Evolutionary conservation across 2,329 filamentous ascomycete genomes (phyloP).

Genomic region (Talaromyces rugulosus): DNA sequence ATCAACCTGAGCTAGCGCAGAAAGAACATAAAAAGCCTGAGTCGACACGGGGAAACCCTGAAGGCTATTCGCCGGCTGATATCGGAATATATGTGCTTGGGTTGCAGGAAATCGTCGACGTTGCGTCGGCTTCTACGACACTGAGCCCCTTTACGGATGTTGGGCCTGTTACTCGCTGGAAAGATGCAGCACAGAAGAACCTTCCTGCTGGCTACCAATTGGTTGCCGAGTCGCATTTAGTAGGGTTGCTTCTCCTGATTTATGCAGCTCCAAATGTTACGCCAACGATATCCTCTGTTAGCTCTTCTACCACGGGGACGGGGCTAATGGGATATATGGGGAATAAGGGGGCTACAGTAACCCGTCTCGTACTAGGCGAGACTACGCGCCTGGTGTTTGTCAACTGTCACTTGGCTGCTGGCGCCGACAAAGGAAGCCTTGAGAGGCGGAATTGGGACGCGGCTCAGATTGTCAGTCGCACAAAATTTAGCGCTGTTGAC

Average conservation of each 20-base stretch:
- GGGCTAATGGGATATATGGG: conserved; percentile 90
- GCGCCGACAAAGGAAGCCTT: conserved; percentile 69
- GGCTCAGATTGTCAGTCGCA: conserved; percentile 68
- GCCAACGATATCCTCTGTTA: conserved; percentile 73
- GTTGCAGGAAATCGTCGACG: conserved; percentile 86
- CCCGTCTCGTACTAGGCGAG: conserved; percentile 79
- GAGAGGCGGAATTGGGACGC: conserved; percentile 90
- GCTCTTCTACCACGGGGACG: conserved; percentile 78
- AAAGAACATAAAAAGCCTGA: conserved; percentile 44
- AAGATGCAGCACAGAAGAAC: conserved; percentile 66
- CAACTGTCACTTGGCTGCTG: conserved; percentile 87
- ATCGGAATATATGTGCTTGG: conserved; percentile 87
- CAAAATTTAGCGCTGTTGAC: conserved; percentile 73
- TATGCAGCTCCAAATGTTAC: conserved; percentile 77
- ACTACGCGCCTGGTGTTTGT: conserved; percentile 85
- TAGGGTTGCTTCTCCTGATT: conserved; percentile 77
- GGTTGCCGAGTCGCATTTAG: conserved; percentile 76
- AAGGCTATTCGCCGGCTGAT: conserved; percentile 50
- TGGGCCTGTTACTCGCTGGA: conserved; percentile 71
- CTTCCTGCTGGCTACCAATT: conserved; percentile 74
- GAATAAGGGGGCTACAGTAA: conserved; percentile 87
- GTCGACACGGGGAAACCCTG: conserved; percentile 32
- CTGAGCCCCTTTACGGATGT: conserved; percentile 71
- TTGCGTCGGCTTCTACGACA: conserved; percentile 75
- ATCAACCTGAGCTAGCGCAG: conserved; percentile 15